A percentile compares a stretch with the other conserved stretches of the same genome.
Conservation (phyloP, 1,139 yeast species). For the Spathaspora sp. region DNA sequence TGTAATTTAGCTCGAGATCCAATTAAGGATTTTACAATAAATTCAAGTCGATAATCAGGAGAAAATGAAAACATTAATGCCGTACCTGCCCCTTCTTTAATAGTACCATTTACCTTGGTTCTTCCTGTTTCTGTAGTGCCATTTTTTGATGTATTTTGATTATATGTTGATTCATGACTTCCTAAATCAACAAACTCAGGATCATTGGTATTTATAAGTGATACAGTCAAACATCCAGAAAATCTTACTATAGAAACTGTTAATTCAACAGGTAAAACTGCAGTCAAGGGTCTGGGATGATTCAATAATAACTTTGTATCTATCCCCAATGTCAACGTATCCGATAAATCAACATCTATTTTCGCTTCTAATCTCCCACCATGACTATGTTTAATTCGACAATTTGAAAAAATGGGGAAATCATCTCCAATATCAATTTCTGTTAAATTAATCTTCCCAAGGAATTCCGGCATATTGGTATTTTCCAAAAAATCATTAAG, state of each 20-base stretch:
- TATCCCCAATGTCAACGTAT: constrained; percentile 84
- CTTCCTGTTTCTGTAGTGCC: background rate
- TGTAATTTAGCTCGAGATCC: constrained; percentile 92
- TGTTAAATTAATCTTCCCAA: constrained; percentile 75
- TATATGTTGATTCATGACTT: constrained; percentile 1
- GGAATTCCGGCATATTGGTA: constrained; percentile 69
- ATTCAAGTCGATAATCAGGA: constrained; percentile 87
- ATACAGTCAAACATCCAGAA: constrained; percentile 87
- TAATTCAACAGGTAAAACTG: constrained; percentile 78
- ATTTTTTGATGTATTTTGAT: background rate
- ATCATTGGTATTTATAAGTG: constrained; percentile 57
- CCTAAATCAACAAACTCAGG: constrained; percentile 26
- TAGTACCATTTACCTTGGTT: background rate
- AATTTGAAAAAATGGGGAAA: constrained; percentile 91
- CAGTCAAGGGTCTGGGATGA: constrained; percentile 82
- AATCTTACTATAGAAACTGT: constrained; percentile 88
- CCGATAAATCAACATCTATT: constrained; percentile 90
- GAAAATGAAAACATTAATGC: constrained; percentile 86
- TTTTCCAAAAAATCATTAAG: constrained; percentile 54
- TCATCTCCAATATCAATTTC: constrained; percentile 94
- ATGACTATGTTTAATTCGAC: constrained; percentile 68
- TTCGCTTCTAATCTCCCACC: constrained; percentile 76
- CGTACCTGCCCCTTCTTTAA: constrained; percentile 42
- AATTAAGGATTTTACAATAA: constrained; percentile 78
- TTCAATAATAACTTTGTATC: constrained; percentile 81